These are phyloP conservation scores for Cenchrus fungigraminus DNA, from an alignment of 176 grass and related monocot species.

Conservation along the genomic window DNA sequence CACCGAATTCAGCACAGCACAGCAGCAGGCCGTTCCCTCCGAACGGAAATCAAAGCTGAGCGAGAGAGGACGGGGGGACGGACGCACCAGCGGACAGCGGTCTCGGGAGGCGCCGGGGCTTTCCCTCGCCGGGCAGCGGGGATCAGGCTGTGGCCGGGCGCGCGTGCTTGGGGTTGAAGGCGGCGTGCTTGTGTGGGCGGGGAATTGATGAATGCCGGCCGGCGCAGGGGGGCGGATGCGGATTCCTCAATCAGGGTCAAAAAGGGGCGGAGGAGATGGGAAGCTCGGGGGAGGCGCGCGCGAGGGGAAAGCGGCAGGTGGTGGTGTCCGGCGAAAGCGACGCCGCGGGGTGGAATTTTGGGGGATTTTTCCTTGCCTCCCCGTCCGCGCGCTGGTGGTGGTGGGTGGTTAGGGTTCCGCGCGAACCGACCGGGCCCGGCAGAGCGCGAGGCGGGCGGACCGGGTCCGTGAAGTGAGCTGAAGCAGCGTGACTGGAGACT, in stretches of 20 bases:
- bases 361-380: background rate
- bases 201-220: constrained; percentile 34
- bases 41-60: background rate
- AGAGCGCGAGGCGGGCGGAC: background rate
- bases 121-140: background rate
- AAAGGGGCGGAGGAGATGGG: background rate
- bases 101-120: background rate
- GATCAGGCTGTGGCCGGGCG: no score
- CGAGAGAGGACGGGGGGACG: background rate
- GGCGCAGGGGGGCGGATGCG: background rate
- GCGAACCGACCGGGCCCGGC: background rate
- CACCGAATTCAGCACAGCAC: background rate
- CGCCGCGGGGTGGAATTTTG: constrained; percentile 16
- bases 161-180: background rate
- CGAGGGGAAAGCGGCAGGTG: constrained; percentile 48
- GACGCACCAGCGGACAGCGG: constrained; percentile 18
- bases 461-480: background rate
- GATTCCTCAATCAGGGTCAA: constrained; percentile 44
- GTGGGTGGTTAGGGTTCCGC: constrained; percentile 38
- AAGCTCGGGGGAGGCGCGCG: background rate
- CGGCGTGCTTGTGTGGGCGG: background rate
- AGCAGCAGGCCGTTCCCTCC: background rate
- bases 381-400: background rate
- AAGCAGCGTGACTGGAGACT: no score
- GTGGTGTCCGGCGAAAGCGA: constrained; percentile 68